These are phyloP conservation scores for Coemansia reversa DNA, from an alignment of 192 early-diverging fungal species.

Conservation along the genomic window DNA sequence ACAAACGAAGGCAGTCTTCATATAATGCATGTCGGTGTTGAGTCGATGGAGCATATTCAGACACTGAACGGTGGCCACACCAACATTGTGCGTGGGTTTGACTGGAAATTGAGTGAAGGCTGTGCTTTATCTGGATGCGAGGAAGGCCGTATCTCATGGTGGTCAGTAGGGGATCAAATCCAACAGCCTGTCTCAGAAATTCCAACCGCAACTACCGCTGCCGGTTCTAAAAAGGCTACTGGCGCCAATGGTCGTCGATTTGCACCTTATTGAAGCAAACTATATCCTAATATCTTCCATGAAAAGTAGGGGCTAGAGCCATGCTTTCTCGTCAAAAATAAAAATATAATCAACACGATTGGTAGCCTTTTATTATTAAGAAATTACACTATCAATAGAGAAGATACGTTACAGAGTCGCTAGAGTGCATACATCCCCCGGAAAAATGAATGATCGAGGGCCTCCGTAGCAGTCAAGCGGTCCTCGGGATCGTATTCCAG, in stretches of 20 bases:
- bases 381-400: no score
- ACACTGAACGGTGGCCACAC: slow-evolving; percentile 74
- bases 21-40: slow-evolving; percentile 77
- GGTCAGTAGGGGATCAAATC: slow-evolving; percentile 45
- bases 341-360: no score
- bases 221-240: slow-evolving; percentile 7
- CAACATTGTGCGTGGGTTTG: slow-evolving; percentile 80
- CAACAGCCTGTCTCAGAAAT: neutral
- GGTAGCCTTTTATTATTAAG: no score
- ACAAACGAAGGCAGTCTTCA: slow-evolving; percentile 71
- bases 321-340: no score
- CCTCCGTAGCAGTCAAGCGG: slow-evolving; percentile 77
- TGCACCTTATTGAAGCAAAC: slow-evolving; percentile 19
- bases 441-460: slow-evolving; percentile 54
- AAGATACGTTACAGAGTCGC: neutral
- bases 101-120: slow-evolving; percentile 65
- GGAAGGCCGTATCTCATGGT: slow-evolving; percentile 71
- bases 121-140: slow-evolving; percentile 76
- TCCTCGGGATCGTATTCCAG: slow-evolving; percentile 86
- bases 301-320: neutral
- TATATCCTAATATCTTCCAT: neutral
- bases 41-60: slow-evolving; percentile 73
- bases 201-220: neutral
- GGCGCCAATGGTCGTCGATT: slow-evolving; percentile 20
- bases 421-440: slow-evolving; percentile 39